Conservation (phyloP, 768 basidiomycete species). For the Kwoniella shandongensis region DNA sequence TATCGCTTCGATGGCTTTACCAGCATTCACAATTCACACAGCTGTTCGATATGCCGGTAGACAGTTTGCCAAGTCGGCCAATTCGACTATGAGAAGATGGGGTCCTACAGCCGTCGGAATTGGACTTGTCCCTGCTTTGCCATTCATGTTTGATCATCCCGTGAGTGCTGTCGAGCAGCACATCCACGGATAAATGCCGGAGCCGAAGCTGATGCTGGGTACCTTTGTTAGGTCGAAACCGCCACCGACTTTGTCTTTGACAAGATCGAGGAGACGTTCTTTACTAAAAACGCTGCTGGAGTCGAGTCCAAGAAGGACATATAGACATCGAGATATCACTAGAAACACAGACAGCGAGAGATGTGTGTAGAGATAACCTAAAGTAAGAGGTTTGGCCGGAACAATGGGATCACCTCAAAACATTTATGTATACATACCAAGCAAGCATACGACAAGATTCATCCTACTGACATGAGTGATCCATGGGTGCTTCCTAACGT, state of each 20-base stretch:
- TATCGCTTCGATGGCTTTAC: slow-evolving; percentile 53
- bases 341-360: too few relatives aligned
- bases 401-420: too few relatives aligned
- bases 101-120: slow-evolving; percentile 51
- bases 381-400: too few relatives aligned
- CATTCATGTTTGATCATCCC: slow-evolving; percentile 53
- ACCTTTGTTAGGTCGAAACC: slow-evolving; percentile 7
- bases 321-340: slow-evolving; percentile 1
- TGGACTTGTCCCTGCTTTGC: slow-evolving; percentile 49
- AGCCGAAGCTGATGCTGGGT: not conserved
- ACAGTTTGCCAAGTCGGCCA: slow-evolving; percentile 46
- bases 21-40: slow-evolving; percentile 54
- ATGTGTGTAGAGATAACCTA: too few relatives aligned
- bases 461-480: too few relatives aligned
- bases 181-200: not conserved
- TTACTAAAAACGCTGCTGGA: slow-evolving; percentile 4
- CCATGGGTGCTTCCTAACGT: too few relatives aligned
- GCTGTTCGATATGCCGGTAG: slow-evolving; percentile 49
- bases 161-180: slow-evolving; percentile 23
- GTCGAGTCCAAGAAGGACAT: slow-evolving; percentile 4
- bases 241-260: slow-evolving; percentile 12
- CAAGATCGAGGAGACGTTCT: slow-evolving; percentile 22
- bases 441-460: too few relatives aligned
- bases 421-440: too few relatives aligned
- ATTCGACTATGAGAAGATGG: slow-evolving; percentile 47